Evolutionary conservation across 306 rosid genomes (phyloP), one percentile per base, ranked within the genome.

Genomic region (Lathyrus tuberosus): DNA sequence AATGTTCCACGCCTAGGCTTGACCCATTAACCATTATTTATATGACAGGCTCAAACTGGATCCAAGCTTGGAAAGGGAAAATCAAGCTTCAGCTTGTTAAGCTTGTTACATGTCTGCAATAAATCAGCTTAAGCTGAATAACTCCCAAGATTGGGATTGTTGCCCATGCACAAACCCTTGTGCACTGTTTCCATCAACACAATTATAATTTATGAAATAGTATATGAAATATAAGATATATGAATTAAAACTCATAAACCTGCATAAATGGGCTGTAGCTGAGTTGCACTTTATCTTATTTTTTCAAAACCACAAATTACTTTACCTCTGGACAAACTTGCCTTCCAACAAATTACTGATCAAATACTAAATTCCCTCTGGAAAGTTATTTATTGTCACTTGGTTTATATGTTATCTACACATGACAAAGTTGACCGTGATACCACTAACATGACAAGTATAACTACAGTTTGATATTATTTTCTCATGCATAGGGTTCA

Each of bases 401-500:
- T 70, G 67, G 52, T 43, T 65, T 66, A 38, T 56, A 57, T 81
- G 68, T 37, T 28, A 17, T 47, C 26, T 42, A 35, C 44, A 17
- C 43, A 28, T 67, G n/a, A 44, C 51, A 35, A 42, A 53, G 66
- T 70, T 46, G 65, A 58, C 14, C 17, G 47, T 28, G 72, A 61
- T 70, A 62, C 54, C 11, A 53, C 65, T 52, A 10, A 56, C 62
- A 35, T 14, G 54, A 62, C 70, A 61, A 65, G 14, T 69, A 43
- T 20, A 67, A 70, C 16, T 12, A 33, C 61, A 4, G 78, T 44
- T 71, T 84, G 70, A 83, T 75, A 62, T 24, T 65, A 24, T 73
- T 72, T 80, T 62, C 52, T 71, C 22, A 22, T 43, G 49, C 60
- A 54, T 67, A 95, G 99, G 97, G 96, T 80, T 91, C 97, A 22